These are phyloP conservation scores for Populus simonii DNA, from an alignment of 345 rosid species.

Conservation along the genomic window DNA sequence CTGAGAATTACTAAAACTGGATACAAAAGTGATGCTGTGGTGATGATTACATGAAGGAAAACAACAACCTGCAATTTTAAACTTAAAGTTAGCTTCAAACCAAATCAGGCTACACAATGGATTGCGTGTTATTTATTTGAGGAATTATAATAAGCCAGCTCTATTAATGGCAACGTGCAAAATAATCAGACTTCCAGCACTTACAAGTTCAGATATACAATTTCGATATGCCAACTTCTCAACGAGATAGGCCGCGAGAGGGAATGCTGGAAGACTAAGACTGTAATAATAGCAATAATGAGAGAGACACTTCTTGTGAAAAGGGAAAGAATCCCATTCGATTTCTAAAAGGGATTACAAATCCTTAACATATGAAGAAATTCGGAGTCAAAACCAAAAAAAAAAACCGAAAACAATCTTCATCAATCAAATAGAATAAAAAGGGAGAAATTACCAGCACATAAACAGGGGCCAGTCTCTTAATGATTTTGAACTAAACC, in stretches of 20 bases:
- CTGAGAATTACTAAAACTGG: constrained; percentile 83
- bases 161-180: not conserved
- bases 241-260: constrained; percentile 71
- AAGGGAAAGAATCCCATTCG: too few relatives aligned
- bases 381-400: constrained; percentile 8
- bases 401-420: not conserved
- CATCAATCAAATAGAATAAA: constrained; percentile 4
- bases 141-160: not conserved
- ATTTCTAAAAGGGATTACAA: too few relatives aligned
- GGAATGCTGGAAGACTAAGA: constrained; percentile 72
- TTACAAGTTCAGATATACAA: constrained; percentile 59
- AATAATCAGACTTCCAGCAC: constrained; percentile 22
- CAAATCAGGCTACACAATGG: not conserved
- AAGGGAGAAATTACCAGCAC: constrained; percentile 68
- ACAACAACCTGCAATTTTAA: constrained; percentile 53
- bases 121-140: not conserved
- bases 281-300: constrained; percentile 39
- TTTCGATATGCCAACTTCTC: constrained; percentile 70
- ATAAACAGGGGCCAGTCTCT: constrained; percentile 98
- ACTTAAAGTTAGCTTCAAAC: constrained; percentile 16
- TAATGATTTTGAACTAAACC: constrained; percentile 87
- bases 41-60: constrained; percentile 63
- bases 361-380: too few relatives aligned
- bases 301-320: too few relatives aligned
- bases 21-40: constrained; percentile 61